These are phyloP conservation scores for Pythium oligandrum DNA, from an alignment of 352 stramenopile species.

Conservation along the genomic window DNA sequence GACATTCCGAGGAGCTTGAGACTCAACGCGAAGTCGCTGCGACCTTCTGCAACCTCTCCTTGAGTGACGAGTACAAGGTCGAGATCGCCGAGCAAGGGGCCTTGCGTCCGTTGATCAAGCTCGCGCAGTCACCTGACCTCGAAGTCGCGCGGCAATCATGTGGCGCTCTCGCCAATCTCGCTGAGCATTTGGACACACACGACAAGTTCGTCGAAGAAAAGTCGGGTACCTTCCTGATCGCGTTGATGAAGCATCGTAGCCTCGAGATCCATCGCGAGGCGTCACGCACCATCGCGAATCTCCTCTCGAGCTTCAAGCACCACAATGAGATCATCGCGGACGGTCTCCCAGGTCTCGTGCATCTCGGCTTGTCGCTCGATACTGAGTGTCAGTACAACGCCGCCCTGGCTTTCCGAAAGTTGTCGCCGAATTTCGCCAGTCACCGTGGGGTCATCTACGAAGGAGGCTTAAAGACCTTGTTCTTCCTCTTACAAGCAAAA, in stretches of 20 bases:
- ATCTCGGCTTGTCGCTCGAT: conserved; percentile 87
- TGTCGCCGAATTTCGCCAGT: conserved; percentile 89
- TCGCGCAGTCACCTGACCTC: conserved; percentile 87
- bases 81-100: conserved; percentile 82
- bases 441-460: conserved; percentile 85
- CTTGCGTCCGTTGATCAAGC: conserved; percentile 73
- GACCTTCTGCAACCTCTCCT: conserved; percentile 91
- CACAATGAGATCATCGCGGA: conserved; percentile 90
- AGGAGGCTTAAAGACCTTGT: conserved; percentile 88
- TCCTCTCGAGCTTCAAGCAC: conserved; percentile 91
- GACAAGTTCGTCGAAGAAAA: conserved; percentile 72
- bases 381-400: conserved; percentile 94
- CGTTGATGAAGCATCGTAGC: conserved; percentile 77
- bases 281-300: conserved; percentile 89
- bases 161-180: conserved; percentile 91
- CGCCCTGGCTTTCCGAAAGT: conserved; percentile 92
- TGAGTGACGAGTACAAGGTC: conserved; percentile 90
- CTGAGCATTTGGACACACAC: conserved; percentile 93
- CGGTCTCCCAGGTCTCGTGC: conserved; percentile 87
- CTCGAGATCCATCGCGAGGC: conserved; percentile 94
- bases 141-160: conserved; percentile 91
- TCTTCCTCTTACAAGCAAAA: conserved; percentile 87
- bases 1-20: conserved; percentile 88
- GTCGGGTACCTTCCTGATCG: conserved; percentile 70
- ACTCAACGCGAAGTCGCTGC: conserved; percentile 93